Conservation (phyloP, 805 yeast genomes). For the Jamesozyma piceae region DNA sequence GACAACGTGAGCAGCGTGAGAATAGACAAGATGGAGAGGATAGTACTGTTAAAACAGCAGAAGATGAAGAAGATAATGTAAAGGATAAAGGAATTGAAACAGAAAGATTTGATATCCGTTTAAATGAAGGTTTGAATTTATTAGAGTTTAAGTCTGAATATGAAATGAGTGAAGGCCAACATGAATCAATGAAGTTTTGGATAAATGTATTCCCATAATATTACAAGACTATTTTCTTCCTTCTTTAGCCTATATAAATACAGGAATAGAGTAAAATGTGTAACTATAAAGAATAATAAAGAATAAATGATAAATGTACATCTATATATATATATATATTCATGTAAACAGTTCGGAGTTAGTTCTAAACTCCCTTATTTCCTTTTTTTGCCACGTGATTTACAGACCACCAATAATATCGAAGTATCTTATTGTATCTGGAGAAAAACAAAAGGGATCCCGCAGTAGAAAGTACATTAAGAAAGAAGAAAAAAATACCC, state of each 20-base stretch:
- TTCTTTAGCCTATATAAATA: neutral
- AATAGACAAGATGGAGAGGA: neutral
- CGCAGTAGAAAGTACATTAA: no score
- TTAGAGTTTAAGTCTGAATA: conserved; percentile 19
- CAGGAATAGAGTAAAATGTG: neutral
- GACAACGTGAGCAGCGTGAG: neutral
- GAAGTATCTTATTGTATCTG: neutral
- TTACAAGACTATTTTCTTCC: no score
- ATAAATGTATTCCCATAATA: conserved; percentile 25
- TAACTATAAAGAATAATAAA: neutral
- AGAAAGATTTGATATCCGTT: conserved; percentile 22
- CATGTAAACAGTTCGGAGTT: neutral
- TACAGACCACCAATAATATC: neutral
- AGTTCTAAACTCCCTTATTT: neutral
- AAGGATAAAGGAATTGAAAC: conserved; percentile 4
- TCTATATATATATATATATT: no score
- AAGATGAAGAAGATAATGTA: conserved; percentile 2
- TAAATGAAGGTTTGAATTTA: conserved; percentile 26
- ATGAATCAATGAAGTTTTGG: conserved; percentile 26
- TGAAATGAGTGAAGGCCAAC: conserved; percentile 3
- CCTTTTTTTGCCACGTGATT: neutral
- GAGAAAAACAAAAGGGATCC: neutral
- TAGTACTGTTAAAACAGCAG: neutral
- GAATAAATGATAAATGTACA: neutral
- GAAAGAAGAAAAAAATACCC: no score